Evolutionary conservation across 306 rosid species (phyloP).

Genomic region (Vicia villosa): DNA sequence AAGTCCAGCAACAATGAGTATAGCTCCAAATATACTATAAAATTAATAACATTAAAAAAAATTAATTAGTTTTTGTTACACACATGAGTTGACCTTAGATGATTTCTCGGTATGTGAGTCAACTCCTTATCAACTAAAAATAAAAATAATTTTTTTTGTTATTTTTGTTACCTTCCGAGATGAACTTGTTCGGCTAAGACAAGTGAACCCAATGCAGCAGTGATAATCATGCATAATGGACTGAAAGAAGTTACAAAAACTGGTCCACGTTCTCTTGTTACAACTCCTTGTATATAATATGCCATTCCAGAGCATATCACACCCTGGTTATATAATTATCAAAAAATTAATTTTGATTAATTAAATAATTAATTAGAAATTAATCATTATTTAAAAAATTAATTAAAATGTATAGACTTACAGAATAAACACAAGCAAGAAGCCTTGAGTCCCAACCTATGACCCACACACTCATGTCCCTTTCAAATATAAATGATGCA

Average conservation of each 20-base stretch:
- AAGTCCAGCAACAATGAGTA: slow-evolving; percentile 79
- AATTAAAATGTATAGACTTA: slow-evolving; percentile 41
- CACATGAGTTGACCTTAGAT: no score
- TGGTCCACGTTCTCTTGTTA: slow-evolving; percentile 83
- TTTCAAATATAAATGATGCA: slow-evolving; percentile 64
- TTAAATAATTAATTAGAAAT: background rate
- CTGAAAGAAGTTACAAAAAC: slow-evolving; percentile 94
- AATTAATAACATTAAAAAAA: background rate
- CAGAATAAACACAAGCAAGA: slow-evolving; percentile 89
- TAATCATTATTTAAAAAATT: background rate
- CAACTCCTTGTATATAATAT: slow-evolving; percentile 85
- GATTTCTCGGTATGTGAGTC: no score
- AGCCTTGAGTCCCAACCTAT: slow-evolving; percentile 98
- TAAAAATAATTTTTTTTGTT: no score
- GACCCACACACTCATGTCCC: slow-evolving; percentile 75
- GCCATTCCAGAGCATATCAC: slow-evolving; percentile 94
- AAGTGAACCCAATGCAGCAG: slow-evolving; percentile 77
- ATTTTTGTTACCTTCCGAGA: slow-evolving; percentile 71
- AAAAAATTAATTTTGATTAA: background rate
- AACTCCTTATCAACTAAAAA: no score
- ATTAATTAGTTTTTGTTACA: background rate
- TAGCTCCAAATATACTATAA: slow-evolving; percentile 75
- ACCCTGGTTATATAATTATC: slow-evolving; percentile 52
- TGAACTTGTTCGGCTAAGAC: slow-evolving; percentile 76
- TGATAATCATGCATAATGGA: slow-evolving; percentile 91